Evolutionary conservation across 2,329 filamentous ascomycete species (phyloP).

Genomic region (Hymenoscyphus repandus): DNA sequence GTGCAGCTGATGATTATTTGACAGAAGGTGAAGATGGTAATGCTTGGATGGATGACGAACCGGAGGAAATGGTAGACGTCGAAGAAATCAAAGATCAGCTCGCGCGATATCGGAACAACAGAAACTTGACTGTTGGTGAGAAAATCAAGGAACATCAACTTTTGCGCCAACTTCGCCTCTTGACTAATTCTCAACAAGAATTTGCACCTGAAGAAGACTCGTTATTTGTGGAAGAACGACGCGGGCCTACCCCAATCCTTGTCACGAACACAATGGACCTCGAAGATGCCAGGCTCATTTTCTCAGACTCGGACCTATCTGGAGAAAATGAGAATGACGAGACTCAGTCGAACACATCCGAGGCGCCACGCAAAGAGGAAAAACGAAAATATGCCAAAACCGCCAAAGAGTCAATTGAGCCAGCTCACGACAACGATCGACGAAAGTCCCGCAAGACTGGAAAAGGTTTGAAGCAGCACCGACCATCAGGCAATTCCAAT

Average conservation of each 20-base stretch:
- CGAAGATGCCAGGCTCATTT: not conserved
- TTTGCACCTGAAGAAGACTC: no score
- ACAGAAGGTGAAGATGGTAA: no score
- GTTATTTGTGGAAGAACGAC: no score
- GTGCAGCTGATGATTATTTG: no score
- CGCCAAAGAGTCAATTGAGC: not conserved
- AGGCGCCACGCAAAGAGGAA: not conserved
- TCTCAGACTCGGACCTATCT: not conserved
- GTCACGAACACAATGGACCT: not conserved
- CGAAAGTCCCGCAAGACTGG: not conserved
- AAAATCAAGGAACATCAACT: constrained; percentile 4
- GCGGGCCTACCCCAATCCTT: no score
- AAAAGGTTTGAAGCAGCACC: constrained; percentile 8
- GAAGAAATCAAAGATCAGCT: no score
- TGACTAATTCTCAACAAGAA: no score
- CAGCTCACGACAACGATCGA: not conserved
- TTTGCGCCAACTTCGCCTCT: no score
- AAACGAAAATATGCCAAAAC: not conserved
- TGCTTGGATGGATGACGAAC: no score
- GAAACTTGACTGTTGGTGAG: not conserved
- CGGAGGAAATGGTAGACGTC: no score
- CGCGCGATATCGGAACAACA: not conserved
- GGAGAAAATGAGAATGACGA: not conserved
- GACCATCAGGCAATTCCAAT: not conserved
- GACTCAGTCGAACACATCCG: no score